Percentiles rank a stretch among this genome's conserved stretches.
Conservation (phyloP, 2,329 filamentous ascomycete genomes). For the Corniculantispora saksenae region DNA sequence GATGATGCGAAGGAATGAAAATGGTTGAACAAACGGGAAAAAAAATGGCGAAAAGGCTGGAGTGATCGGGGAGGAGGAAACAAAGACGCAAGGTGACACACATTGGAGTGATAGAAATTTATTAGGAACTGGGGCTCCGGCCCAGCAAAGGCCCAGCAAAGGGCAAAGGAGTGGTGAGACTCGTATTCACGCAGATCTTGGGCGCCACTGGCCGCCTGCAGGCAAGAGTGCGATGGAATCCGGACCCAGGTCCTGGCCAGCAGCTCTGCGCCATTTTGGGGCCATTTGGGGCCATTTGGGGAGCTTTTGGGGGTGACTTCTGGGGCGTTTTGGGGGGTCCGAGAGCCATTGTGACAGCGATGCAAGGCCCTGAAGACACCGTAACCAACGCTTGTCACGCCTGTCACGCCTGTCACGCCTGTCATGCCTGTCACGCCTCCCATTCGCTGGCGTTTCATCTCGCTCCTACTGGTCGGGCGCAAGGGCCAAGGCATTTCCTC, state of each 20-base stretch:
- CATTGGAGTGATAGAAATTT: neutral
- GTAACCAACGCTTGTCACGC: neutral
- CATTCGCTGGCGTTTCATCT: neutral
- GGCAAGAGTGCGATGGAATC: neutral
- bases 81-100: constrained; percentile 3
- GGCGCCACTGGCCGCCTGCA: constrained; percentile 2
- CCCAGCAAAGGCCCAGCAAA: neutral
- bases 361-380: neutral
- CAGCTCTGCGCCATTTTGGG: neutral
- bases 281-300: no score
- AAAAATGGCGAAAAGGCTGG: neutral
- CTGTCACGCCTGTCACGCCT: no score
- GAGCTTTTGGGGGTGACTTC: neutral
- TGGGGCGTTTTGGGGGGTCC: neutral
- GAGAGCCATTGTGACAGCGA: neutral
- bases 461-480: neutral
- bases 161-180: constrained; percentile 16
- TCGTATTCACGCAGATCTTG: constrained; percentile 13
- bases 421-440: no score
- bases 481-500: neutral
- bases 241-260: neutral
- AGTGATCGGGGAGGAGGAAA: neutral
- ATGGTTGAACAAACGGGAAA: neutral
- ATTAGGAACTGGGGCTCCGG: neutral
- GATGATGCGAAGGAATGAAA: neutral